Evolutionary conservation across 169 alveolate genomes (phyloP).

Genomic region (Nephromyces sp.): DNA sequence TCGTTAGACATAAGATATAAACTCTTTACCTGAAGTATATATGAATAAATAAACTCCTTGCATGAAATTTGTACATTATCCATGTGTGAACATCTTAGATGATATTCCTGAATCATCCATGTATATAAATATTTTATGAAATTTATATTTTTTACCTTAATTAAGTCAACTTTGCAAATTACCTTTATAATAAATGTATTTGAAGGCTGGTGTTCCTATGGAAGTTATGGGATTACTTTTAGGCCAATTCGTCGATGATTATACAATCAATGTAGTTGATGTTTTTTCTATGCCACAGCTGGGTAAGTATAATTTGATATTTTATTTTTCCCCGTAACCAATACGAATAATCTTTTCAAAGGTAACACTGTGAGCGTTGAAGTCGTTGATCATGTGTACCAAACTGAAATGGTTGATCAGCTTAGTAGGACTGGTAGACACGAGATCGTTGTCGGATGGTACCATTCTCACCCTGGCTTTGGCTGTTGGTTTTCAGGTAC

Average conservation of each 20-base stretch:
- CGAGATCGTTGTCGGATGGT: constrained; percentile 97
- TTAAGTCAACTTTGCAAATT: no score
- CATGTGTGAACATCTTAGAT: no score
- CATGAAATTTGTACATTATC: no score
- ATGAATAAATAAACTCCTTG: no score
- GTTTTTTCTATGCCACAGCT: constrained; percentile 99
- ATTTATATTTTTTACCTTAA: no score
- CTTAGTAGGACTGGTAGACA: constrained; percentile 93
- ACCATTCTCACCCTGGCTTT: constrained; percentile 98
- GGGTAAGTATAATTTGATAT: constrained; percentile 54
- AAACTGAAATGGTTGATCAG: constrained; percentile 96
- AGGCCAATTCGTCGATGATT: constrained; percentile 98
- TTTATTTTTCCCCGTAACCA: neutral
- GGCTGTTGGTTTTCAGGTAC: constrained; percentile 95
- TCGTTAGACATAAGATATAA: no score
- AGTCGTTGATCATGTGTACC: constrained; percentile 98
- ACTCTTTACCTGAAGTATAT: no score
- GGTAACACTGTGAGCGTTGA: constrained; percentile 93
- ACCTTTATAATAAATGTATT: no score
- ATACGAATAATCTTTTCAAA: neutral
- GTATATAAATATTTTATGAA: no score
- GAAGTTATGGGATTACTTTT: constrained; percentile 99
- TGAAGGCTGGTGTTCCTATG: constrained; percentile 97
- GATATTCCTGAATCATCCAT: no score
- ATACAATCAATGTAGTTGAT: constrained; percentile 97